Evolutionary conservation across 306 rosid species (phyloP).

Genomic region (Lathyrus oleraceus): DNA sequence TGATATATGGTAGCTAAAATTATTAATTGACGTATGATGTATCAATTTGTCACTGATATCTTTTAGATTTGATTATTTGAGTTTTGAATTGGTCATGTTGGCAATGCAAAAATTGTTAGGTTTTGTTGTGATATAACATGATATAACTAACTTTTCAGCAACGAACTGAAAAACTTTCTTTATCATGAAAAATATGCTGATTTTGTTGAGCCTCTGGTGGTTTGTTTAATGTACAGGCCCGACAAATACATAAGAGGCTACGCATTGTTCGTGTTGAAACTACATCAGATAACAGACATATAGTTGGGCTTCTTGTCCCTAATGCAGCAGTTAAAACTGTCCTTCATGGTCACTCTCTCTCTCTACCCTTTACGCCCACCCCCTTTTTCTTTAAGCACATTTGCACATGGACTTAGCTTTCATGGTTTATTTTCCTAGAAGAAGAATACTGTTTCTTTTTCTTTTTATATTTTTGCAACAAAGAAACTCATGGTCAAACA

Average conservation of each 20-base stretch:
- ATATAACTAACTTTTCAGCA: not conserved
- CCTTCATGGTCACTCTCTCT: constrained; percentile 61
- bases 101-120: constrained; percentile 11
- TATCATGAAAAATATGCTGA: not conserved
- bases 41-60: constrained; percentile 14
- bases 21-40: constrained; percentile 4
- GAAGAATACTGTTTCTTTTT: not conserved
- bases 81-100: not conserved
- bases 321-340: constrained; percentile 79
- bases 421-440: not conserved
- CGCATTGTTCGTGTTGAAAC: constrained; percentile 85
- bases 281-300: constrained; percentile 61
- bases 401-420: constrained; percentile 1
- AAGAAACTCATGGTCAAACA: not conserved
- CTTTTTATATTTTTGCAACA: not conserved
- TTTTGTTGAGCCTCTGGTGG: not conserved
- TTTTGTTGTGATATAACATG: constrained; percentile 13
- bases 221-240: constrained; percentile 46
- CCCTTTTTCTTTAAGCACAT: not conserved
- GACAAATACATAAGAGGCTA: constrained; percentile 66
- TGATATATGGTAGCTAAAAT: not conserved
- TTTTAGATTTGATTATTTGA: constrained; percentile 11
- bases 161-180: not conserved
- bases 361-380: not conserved
- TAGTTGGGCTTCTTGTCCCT: constrained; percentile 83